These are phyloP conservation scores for Trametes cingulata DNA, from an alignment of 768 basidiomycete genomes.

Conservation along the genomic window DNA sequence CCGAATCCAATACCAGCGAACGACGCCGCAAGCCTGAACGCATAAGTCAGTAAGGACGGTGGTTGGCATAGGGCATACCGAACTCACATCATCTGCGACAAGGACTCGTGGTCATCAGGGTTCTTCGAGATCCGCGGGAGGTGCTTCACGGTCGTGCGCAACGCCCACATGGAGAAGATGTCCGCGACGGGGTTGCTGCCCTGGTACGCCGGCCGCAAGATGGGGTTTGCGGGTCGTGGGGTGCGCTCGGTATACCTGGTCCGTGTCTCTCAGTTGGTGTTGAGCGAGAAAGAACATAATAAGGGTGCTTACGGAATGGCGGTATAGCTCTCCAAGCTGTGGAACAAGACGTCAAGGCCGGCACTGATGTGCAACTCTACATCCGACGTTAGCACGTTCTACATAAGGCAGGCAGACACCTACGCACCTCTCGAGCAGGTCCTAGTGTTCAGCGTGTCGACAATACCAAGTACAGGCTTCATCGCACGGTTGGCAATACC, in stretches of 20 bases:
- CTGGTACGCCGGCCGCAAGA: slow-evolving; percentile 89
- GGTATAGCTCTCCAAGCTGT: slow-evolving; percentile 92
- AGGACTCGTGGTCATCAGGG: slow-evolving; percentile 76
- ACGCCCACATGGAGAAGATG: slow-evolving; percentile 93
- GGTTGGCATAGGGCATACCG: not conserved
- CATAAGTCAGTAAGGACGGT: not conserved
- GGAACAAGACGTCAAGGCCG: slow-evolving; percentile 96
- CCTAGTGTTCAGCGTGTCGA: slow-evolving; percentile 88
- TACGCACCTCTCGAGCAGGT: slow-evolving; percentile 60
- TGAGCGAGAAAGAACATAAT: not conserved
- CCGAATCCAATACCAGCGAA: slow-evolving; percentile 97
- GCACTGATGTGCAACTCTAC: slow-evolving; percentile 86
- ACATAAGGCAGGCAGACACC: not conserved
- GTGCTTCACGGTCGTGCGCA: slow-evolving; percentile 84
- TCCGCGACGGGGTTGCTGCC: slow-evolving; percentile 94
- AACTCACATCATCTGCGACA: slow-evolving; percentile 85
- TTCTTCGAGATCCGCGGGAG: slow-evolving; percentile 86
- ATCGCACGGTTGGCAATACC: slow-evolving; percentile 92
- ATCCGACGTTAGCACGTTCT: not conserved
- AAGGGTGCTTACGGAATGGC: slow-evolving; percentile 73
- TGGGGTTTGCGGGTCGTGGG: slow-evolving; percentile 88
- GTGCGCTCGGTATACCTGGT: slow-evolving; percentile 84
- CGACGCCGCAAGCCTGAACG: slow-evolving; percentile 76
- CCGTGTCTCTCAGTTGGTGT: slow-evolving; percentile 16
- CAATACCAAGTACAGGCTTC: slow-evolving; percentile 80